Evolutionary conservation across 192 early-diverging fungal species (phyloP), one percentile per base, ranked within the genome.

Genomic region (Umbelopsis isabellina): DNA sequence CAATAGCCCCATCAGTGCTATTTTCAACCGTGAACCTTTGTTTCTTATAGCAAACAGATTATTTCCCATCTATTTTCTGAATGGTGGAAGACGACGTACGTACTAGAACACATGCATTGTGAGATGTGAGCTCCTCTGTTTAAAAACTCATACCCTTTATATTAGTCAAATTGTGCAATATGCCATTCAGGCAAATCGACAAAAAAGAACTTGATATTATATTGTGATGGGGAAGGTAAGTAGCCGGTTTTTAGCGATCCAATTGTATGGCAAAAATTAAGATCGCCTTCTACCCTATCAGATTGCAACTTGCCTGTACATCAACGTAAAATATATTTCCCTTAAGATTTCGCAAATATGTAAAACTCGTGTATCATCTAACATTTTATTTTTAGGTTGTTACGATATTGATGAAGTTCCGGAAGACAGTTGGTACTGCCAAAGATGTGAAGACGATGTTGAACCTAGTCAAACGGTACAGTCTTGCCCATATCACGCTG

Each of bases 191-290:
- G 76, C 52, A 79, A 74, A 55, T 78, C 79, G 3, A 70, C 67
- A 23, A 71, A 72, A 11, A 77, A 78, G 46, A 86, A 86, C 35
- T 75, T 58, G 25, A 86, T 86, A 49, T 66, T 86, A 8, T 86
- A 80, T 51, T 86, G 84, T 49, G 84, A 86, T 71, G 84, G 84
- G 0, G 58, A 77, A 61, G 83, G 83, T 80, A 70, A 44, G 67
- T 68, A 35, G n/a, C 30, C 12, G 9, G 16, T 2, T 35, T n/a
- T 18, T 18, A 23, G 25, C 23, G 11, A 25, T 27, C 23, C 6
- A 13, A 35, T 61, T 22, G 2, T 4, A 16, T 61, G 55, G 37
- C 37, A 41, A 41, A 41, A 41, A 41, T 41, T 66, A 18, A 65
- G 1, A 33, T 53, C n/a, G 16, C 52, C 23, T 65, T 69, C 48